A percentile compares a stretch with the other conserved stretches of the same genome.
Evolutionary conservation across 2,329 filamentous ascomycete genomes (phyloP).

Genomic region (Fusarium mundagurra): DNA sequence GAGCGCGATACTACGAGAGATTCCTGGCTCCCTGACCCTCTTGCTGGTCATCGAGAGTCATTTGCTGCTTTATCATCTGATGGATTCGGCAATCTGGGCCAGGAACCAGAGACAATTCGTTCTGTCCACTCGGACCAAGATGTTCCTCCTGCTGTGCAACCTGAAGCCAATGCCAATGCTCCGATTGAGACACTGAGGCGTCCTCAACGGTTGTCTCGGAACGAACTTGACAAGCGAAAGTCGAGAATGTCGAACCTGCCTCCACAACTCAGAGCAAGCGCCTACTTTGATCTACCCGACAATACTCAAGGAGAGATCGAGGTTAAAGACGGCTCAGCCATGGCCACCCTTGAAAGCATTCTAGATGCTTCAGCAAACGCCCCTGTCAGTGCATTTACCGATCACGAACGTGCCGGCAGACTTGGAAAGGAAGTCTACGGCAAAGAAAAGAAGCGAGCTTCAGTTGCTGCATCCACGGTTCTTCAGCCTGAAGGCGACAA

Average conservation of each 20-base stretch:
- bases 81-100: conserved; percentile 32
- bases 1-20: conserved; percentile 37
- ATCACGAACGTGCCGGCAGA: conserved; percentile 83
- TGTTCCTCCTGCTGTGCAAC: conserved; percentile 14
- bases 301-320: conserved; percentile 60
- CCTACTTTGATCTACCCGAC: conserved; percentile 83
- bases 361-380: conserved; percentile 88
- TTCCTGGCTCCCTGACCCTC: conserved; percentile 59
- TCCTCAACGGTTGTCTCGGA: conserved; percentile 48
- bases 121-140: conserved; percentile 32
- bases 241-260: conserved; percentile 65
- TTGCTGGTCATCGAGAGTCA: conserved; percentile 51
- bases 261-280: conserved; percentile 87
- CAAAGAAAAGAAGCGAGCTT: conserved; percentile 61
- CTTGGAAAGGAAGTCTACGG: conserved; percentile 81
- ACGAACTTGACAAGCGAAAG: conserved; percentile 47
- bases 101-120: conserved; percentile 28
- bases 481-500: conserved; percentile 35
- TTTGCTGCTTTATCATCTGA: conserved; percentile 47
- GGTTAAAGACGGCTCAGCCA: conserved; percentile 81
- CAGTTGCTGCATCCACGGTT: conserved; percentile 43
- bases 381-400: conserved; percentile 90
- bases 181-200: conserved; percentile 44
- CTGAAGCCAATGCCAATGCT: conserved; percentile 26
- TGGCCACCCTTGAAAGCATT: conserved; percentile 89